These are phyloP conservation scores for Fonsecaea monophora DNA, from an alignment of 2,329 filamentous ascomycete species.

Conservation along the genomic window DNA sequence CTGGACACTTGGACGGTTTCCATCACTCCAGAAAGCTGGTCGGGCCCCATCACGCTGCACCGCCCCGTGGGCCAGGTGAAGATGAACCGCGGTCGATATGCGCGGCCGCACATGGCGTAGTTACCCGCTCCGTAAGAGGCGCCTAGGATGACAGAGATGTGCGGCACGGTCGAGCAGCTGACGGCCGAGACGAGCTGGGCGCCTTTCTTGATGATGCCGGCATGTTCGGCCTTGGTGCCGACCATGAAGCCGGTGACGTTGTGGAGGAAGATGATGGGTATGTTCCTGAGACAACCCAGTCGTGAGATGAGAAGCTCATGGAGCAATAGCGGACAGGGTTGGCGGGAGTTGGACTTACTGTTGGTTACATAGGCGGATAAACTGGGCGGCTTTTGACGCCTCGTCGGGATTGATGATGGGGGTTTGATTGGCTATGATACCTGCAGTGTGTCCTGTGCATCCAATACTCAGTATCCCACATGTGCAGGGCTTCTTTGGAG, in stretches of 20 bases:
- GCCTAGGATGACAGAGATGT: slow-evolving; percentile 55
- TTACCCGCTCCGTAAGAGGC: slow-evolving; percentile 57
- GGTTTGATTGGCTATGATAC: slow-evolving; percentile 52
- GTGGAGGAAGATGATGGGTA: slow-evolving; percentile 55
- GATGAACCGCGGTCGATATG: slow-evolving; percentile 53
- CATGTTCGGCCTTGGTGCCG: slow-evolving; percentile 53
- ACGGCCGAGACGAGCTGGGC: slow-evolving; percentile 56
- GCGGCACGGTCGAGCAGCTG: slow-evolving; percentile 52
- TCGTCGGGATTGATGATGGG: slow-evolving; percentile 52
- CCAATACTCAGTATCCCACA: no score
- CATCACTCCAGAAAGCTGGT: slow-evolving; percentile 52
- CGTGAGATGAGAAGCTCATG: no score
- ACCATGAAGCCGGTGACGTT: slow-evolving; percentile 60
- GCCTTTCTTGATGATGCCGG: slow-evolving; percentile 54
- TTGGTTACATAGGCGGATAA: slow-evolving; percentile 55
- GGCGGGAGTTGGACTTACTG: slow-evolving; percentile 27
- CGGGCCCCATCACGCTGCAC: slow-evolving; percentile 53
- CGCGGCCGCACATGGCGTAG: slow-evolving; percentile 56
- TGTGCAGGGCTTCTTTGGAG: no score
- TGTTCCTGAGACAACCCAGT: slow-evolving; percentile 26
- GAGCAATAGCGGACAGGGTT: no score
- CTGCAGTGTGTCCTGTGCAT: slow-evolving; percentile 36
- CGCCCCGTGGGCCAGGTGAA: slow-evolving; percentile 52
- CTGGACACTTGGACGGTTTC: slow-evolving; percentile 6
- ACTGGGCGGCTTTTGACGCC: slow-evolving; percentile 52